Evolutionary conservation across 176 grass and related monocot species (phyloP).

Genomic region (Melocanna baccifera): DNA sequence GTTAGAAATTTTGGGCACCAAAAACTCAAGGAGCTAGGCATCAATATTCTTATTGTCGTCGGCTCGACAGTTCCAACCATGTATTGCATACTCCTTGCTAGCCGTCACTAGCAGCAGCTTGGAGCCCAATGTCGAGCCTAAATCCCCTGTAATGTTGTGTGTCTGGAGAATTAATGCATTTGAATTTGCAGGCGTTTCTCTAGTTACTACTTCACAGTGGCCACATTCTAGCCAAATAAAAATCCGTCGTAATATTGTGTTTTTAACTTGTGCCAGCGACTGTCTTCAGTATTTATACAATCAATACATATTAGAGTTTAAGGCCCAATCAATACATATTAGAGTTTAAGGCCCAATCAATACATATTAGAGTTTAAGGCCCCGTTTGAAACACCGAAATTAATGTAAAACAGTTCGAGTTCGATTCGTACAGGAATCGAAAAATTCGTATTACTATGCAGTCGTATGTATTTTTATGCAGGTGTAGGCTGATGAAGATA

Average conservation of each 20-base stretch:
- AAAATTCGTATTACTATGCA: too few species aligned
- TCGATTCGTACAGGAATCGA: too few species aligned
- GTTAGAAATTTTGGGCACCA: background rate
- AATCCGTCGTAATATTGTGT: background rate
- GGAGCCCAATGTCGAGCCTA: background rate
- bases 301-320: too few species aligned
- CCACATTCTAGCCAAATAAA: background rate
- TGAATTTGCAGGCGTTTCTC: background rate
- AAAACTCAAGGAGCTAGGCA: background rate
- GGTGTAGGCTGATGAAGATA: background rate
- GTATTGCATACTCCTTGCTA: background rate
- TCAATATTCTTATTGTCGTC: background rate
- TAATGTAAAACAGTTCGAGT: too few species aligned
- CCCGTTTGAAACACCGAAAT: too few species aligned
- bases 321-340: too few species aligned
- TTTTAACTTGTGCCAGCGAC: background rate
- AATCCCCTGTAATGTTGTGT: background rate
- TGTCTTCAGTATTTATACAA: background rate
- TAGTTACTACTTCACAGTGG: background rate
- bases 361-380: too few species aligned
- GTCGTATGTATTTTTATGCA: too few species aligned
- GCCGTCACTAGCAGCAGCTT: background rate
- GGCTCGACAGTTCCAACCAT: background rate
- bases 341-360: too few species aligned
- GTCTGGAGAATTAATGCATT: background rate